These are phyloP conservation scores for Royoungia palumana DNA, from an alignment of 768 basidiomycete species.

Conservation along the genomic window DNA sequence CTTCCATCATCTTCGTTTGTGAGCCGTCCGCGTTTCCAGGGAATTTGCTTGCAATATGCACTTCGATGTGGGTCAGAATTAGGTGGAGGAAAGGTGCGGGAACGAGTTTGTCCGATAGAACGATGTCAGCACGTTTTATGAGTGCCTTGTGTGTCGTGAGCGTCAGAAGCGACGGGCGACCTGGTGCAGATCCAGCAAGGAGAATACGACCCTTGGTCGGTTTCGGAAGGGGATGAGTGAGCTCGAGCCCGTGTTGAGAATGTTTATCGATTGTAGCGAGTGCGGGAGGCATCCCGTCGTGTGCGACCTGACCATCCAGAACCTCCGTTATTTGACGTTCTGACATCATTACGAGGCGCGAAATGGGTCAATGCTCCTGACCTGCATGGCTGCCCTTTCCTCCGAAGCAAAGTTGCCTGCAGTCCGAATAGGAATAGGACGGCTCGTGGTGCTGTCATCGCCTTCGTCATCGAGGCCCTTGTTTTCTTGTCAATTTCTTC, in stretches of 20 bases:
- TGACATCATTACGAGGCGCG: slow-evolving; percentile 67
- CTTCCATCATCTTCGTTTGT: slow-evolving; percentile 93
- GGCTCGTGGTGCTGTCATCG: slow-evolving; percentile 57
- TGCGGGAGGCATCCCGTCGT: slow-evolving; percentile 4
- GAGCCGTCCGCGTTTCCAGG: slow-evolving; percentile 96
- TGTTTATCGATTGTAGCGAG: slow-evolving; percentile 33
- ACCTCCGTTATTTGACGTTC: slow-evolving; percentile 65
- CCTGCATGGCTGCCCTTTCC: slow-evolving; percentile 72
- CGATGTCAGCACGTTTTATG: slow-evolving; percentile 76
- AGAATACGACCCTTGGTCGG: slow-evolving; percentile 65
- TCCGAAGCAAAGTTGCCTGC: slow-evolving; percentile 10
- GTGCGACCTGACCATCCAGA: slow-evolving; percentile 38
- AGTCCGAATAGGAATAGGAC: slow-evolving; percentile 53
- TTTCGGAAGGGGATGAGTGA: slow-evolving; percentile 16
- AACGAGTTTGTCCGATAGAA: slow-evolving; percentile 95
- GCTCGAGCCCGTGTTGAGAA: slow-evolving; percentile 31
- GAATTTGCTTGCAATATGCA: slow-evolving; percentile 94
- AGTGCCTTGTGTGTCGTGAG: slow-evolving; percentile 82
- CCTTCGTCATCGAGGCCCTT: slow-evolving; percentile 28
- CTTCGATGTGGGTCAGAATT: slow-evolving; percentile 66
- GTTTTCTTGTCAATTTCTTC: slow-evolving; percentile 23
- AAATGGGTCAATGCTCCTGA: slow-evolving; percentile 96
- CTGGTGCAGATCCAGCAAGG: slow-evolving; percentile 93
- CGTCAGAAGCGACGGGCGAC: slow-evolving; percentile 90
- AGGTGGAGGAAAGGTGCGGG: slow-evolving; percentile 82